These are phyloP conservation scores for Aspergillus viridinutans DNA, from an alignment of 2,329 filamentous ascomycete genomes.

Conservation along the genomic window DNA sequence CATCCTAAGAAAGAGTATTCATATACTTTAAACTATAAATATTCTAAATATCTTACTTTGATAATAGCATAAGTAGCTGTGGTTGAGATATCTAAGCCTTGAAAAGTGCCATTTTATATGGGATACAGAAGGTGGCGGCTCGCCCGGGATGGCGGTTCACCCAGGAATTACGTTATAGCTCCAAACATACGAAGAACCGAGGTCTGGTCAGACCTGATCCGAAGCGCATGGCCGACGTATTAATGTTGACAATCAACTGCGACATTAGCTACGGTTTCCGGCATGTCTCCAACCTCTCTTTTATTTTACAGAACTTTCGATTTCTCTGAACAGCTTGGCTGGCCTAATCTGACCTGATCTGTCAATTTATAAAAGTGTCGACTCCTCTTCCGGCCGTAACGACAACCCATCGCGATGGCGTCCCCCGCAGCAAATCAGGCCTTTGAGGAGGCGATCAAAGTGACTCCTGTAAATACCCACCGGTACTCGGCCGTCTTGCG, in stretches of 20 bases:
- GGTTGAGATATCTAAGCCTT: too few species aligned
- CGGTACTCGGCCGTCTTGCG: constrained; percentile 55
- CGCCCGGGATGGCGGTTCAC: too few species aligned
- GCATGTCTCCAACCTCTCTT: not conserved
- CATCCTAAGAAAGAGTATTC: too few species aligned
- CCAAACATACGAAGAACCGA: not conserved
- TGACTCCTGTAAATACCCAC: constrained; percentile 45
- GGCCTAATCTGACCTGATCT: not conserved
- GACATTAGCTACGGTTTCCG: not conserved
- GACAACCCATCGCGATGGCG: not conserved
- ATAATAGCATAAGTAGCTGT: too few species aligned
- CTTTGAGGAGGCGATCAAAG: constrained; percentile 36
- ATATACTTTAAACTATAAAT: too few species aligned
- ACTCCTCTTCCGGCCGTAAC: not conserved
- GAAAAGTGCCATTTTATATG: too few species aligned
- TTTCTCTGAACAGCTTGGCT: not conserved
- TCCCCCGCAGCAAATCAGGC: constrained; percentile 19
- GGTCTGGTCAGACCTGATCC: not conserved
- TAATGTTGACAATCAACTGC: not conserved
- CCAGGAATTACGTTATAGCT: not conserved
- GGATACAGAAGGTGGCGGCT: too few species aligned
- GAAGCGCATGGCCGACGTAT: not conserved
- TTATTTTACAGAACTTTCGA: not conserved
- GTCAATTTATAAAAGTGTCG: not conserved
- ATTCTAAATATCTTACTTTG: too few species aligned